Percentiles rank a stretch among this genome's conserved stretches.
phyloP scores from a whole-genome alignment of 2,329 filamentous ascomycete genomes.

The Pseudocercospora musae region DNA sequence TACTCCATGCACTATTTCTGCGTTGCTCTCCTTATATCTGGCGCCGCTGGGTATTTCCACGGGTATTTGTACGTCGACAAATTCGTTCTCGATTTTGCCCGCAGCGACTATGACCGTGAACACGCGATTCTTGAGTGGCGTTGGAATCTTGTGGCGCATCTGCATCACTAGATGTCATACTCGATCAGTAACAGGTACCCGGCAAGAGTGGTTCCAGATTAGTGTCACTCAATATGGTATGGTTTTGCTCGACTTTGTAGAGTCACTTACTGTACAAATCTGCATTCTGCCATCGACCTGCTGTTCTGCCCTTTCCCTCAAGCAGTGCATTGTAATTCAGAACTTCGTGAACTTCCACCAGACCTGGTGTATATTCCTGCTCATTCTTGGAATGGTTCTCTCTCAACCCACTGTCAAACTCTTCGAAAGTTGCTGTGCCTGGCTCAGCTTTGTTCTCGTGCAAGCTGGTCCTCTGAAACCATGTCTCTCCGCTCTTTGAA shows the following conservation, averaged over 20 bases:
- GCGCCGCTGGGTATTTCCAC: conserved; percentile 23
- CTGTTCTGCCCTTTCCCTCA: conserved; percentile 16
- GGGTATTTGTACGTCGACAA: conserved; percentile 40
- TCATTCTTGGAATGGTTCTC: conserved; percentile 57
- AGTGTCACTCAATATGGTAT: not conserved
- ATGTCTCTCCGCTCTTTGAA: conserved; percentile 49
- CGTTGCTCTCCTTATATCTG: conserved; percentile 30
- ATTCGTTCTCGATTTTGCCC: conserved; percentile 31
- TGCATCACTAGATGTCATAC: conserved; percentile 48
- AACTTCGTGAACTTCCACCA: conserved; percentile 49
- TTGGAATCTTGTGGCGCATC: conserved; percentile 63
- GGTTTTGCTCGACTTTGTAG: not conserved
- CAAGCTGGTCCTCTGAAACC: conserved; percentile 62
- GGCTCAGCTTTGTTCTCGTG: conserved; percentile 53
- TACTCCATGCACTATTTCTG: conserved; percentile 44
- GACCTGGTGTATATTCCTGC: conserved; percentile 56
- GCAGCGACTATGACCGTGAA: conserved; percentile 67
- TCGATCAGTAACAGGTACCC: not conserved
- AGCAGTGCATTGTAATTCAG: conserved; percentile 41
- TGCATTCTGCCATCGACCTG: conserved; percentile 35
- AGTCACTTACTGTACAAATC: conserved; percentile 29
- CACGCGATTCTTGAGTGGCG: conserved; percentile 59
- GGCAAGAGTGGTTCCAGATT: not conserved
- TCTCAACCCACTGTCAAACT: conserved; percentile 61
- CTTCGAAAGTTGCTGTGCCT: conserved; percentile 60